These are phyloP conservation scores for Fraxinus nigra DNA, from an alignment of 305 asterid species.

Conservation along the genomic window DNA sequence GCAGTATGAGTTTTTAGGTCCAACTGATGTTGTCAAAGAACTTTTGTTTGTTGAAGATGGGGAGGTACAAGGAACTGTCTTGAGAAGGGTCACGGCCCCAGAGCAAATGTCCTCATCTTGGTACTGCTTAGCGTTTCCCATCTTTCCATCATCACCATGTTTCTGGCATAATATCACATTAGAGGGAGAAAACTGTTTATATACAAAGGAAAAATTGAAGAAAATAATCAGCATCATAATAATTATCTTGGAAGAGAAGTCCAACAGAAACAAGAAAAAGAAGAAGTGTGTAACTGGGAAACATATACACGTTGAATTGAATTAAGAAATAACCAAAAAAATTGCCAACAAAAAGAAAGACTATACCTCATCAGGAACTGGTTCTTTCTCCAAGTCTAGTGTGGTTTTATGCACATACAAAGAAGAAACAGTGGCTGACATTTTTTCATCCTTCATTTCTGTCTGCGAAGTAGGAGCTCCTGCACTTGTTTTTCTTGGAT, in stretches of 20 bases:
- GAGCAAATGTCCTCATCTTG: constrained; percentile 41
- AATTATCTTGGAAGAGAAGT: constrained; percentile 13
- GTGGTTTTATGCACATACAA: constrained; percentile 40
- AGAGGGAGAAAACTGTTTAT: constrained; percentile 14
- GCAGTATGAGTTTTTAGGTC: constrained; percentile 39
- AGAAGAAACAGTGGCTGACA: constrained; percentile 42
- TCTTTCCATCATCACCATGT: constrained; percentile 45
- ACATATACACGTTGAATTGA: background rate
- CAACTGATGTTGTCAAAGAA: constrained; percentile 33
- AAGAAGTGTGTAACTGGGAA: background rate
- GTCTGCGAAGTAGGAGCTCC: constrained; percentile 46
- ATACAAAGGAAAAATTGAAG: constrained; percentile 3
- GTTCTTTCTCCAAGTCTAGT: constrained; percentile 56
- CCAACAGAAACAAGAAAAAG: background rate
- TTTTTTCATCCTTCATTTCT: constrained; percentile 60
- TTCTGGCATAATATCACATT: constrained; percentile 37
- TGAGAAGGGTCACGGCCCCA: constrained; percentile 38
- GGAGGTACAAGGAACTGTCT: constrained; percentile 40
- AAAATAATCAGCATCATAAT: constrained; percentile 8
- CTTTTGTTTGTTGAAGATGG: constrained; percentile 35
- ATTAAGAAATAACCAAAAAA: background rate
- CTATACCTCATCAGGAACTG: constrained; percentile 56
- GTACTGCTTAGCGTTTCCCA: constrained; percentile 38
- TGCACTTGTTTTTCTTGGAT: constrained; percentile 70
- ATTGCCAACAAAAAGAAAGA: constrained; percentile 5